Conservation (phyloP, 2,329 filamentous ascomycete species). For the Thermoascus crustaceus region DNA sequence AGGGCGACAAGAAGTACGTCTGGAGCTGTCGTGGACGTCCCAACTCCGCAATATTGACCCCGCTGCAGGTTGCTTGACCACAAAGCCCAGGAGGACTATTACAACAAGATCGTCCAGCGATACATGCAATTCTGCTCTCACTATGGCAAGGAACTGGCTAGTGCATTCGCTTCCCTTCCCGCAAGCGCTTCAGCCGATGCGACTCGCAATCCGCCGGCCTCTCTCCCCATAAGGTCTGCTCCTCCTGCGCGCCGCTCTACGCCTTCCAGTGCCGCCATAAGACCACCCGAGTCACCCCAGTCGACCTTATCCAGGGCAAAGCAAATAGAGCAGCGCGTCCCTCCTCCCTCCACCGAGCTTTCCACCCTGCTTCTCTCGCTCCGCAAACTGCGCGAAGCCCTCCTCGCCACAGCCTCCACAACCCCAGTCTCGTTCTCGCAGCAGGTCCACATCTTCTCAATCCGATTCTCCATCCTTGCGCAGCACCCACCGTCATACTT, state of each 20-base stretch:
- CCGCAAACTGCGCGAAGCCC: constrained; percentile 83
- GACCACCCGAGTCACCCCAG: constrained; percentile 1
- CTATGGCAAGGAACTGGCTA: constrained; percentile 63
- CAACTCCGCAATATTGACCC: constrained; percentile 9
- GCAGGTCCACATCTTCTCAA: constrained; percentile 86
- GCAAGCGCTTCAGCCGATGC: constrained; percentile 30
- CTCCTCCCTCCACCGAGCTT: constrained; percentile 54
- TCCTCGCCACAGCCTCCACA: constrained; percentile 62
- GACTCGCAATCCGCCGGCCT: constrained; percentile 32
- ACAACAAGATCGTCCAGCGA: constrained; percentile 75
- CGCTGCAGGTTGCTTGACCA: constrained; percentile 56
- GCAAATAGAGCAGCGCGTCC: constrained; percentile 18
- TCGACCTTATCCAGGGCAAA: too few relatives aligned
- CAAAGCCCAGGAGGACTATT: constrained; percentile 77
- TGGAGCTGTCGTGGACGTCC: background rate
- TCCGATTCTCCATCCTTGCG: constrained; percentile 72
- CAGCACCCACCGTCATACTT: constrained; percentile 83
- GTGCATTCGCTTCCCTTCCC: constrained; percentile 61
- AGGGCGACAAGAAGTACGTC: constrained; percentile 72
- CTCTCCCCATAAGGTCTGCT: constrained; percentile 14
- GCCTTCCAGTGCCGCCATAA: constrained; percentile 10
- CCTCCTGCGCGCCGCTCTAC: constrained; percentile 7
- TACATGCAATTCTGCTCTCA: constrained; percentile 85
- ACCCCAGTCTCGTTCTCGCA: constrained; percentile 73
- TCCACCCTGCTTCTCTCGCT: constrained; percentile 72